phyloP scores from a whole-genome alignment of 169 alveolate genomes.

The Cryptosporidium xiaoi region DNA sequence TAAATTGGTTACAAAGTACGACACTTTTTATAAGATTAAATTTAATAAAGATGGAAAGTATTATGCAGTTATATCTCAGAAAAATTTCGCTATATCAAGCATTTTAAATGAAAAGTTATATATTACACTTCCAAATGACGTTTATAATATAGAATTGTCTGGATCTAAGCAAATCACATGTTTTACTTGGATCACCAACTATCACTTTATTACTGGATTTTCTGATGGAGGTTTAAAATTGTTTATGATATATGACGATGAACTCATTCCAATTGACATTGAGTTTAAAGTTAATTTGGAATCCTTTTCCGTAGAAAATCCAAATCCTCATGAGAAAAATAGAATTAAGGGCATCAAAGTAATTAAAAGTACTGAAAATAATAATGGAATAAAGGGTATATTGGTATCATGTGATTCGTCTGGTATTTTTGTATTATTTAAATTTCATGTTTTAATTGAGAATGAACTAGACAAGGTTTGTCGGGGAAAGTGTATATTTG shows the following conservation, averaged over 20 bases:
- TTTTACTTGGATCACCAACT: constrained; percentile 26
- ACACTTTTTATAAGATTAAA: not conserved
- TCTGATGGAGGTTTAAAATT: constrained; percentile 24
- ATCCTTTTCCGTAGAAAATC: not conserved
- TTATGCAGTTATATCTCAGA: constrained; percentile 50
- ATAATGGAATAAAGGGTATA: not conserved
- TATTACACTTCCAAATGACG: not conserved
- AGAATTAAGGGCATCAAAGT: constrained; percentile 44
- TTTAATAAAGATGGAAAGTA: constrained; percentile 7
- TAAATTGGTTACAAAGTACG: not conserved
- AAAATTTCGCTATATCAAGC: constrained; percentile 3
- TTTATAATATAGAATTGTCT: not conserved
- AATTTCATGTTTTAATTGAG: not conserved
- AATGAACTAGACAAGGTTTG: not conserved
- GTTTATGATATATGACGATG: not conserved
- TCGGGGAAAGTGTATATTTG: not conserved
- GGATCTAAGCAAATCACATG: constrained; percentile 19
- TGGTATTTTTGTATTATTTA: constrained; percentile 44
- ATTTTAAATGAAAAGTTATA: not conserved
- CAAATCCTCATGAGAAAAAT: constrained; percentile 30
- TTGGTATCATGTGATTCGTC: constrained; percentile 39
- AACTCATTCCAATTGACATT: not conserved
- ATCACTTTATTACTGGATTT: constrained; percentile 17
- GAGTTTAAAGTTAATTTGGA: not conserved
- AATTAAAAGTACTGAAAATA: too few relatives aligned